Base-by-base conservation (phyloP, 23 red algal species). In the Gracilaria domingensis region DNA sequence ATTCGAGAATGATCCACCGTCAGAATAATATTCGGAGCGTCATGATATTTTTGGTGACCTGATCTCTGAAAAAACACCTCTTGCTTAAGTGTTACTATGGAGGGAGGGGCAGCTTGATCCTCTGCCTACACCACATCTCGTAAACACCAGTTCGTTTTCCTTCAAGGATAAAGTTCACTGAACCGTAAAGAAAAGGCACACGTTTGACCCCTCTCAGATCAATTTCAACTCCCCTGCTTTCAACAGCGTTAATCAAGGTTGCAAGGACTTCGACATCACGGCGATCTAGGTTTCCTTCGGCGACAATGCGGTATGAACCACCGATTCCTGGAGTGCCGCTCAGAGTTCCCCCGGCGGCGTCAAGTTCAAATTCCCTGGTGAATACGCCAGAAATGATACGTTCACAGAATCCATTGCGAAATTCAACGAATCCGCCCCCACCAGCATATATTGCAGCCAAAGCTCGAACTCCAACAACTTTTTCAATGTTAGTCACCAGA, bases 371-470 rank as follows among this genome's bases (percentile, higher is more conserved):
- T 35, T 44, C 35, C 44, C 67, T 73, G 1, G 67, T 73, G 67
- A 73, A 73, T 20, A 73, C 35, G 16, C 67, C 67, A 18, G 67
- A 73, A 73, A 73, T 37, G 24, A 73, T 73, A n/a, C 67, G 67
- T 42, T 73, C 67, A 73, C 67, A 73, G 34, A 73, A 73, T 44
- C 67, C 67, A 21, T 73, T 73, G 38, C 67, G 67, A 73, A 73
- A 73, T 73, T 73, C 67, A 40, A 73, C 67, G 67, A 73, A 73
- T 73, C 67, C 67, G 44, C 67, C 67, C 2, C 67, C 67, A 12
- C 67, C 67, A 39, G 67, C 67, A 73, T 73, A 73, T 39, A 73
- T 73, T 9, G 67, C 67, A n/a, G 67, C 67, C 67, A 73, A 73
- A 2, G 33, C 67, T 73, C 67, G 8, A 40, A 73, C 67, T 5